Percentiles rank a stretch among this genome's conserved stretches.
phyloP scores from a whole-genome alignment of 2,329 filamentous ascomycete genomes.

The Microthyrium microscopicum region DNA sequence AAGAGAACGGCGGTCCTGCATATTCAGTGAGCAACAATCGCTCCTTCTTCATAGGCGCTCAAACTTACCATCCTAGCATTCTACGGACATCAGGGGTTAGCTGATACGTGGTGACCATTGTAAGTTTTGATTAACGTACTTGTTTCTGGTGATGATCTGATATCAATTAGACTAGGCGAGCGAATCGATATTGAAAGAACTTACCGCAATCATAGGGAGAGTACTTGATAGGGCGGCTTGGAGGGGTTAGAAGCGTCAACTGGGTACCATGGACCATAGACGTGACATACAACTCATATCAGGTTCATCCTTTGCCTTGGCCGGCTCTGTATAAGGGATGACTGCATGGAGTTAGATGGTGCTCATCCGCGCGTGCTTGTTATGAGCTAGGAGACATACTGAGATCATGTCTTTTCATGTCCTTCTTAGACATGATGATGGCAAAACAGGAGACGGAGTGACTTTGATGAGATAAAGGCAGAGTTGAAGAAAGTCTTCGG shows the following conservation, averaged over 20 bases:
- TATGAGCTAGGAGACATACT: constrained; percentile 32
- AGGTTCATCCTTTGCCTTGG: constrained; percentile 41
- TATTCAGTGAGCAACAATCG: background rate
- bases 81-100: constrained; percentile 22
- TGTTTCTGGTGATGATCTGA: constrained; percentile 78
- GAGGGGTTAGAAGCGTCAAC: constrained; percentile 2
- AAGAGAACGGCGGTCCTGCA: constrained; percentile 55
- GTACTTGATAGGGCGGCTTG: constrained; percentile 53
- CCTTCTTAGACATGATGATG: constrained; percentile 49
- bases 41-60: background rate
- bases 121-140: constrained; percentile 32
- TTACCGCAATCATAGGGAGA: constrained; percentile 77
- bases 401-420: constrained; percentile 59
- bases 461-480: no score
- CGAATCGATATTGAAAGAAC: constrained; percentile 19
- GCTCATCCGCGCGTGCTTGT: background rate
- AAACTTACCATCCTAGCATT: constrained; percentile 44
- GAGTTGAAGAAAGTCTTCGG: no score
- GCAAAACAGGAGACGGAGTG: constrained; percentile 9
- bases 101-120: constrained; percentile 1
- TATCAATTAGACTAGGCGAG: background rate
- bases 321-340: constrained; percentile 72
- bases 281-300: constrained; percentile 51
- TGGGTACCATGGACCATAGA: constrained; percentile 1
- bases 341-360: constrained; percentile 35